Base-by-base conservation (phyloP, 805 yeast genomes). In the Cyberlindnera bimundalis region DNA sequence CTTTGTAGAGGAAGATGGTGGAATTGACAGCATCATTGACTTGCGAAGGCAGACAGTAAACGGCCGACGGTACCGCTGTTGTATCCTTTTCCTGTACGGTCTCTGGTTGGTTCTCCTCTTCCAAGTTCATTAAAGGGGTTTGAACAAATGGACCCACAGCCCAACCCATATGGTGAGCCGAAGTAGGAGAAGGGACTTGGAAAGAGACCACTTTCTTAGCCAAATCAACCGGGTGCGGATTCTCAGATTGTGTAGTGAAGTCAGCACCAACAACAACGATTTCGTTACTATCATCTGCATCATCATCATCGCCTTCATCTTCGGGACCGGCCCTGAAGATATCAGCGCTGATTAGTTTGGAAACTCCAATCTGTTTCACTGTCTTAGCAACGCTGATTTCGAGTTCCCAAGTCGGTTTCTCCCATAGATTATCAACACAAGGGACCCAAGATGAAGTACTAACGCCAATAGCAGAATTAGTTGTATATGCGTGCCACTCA, bases 381-480 rank as follows among this genome's bases (percentile, higher is more conserved):
- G 91, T 81, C 52, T 86, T 75, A 0, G 97, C 96, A 3, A 88
- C 79, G 46, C 81, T 78, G n/a, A 93, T 68, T 56, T 87, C 95
- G 9, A 93, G 59, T 47, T 89, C 89, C 98, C 98, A 93, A 1
- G 96, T 84, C 31, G 85, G 83, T 46, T 87, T 76, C 52, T 89
- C 96, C 76, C 90, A 83, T 24, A 89, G 61, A 33, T 83, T 85
- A 49, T 93, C 97, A 6, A 93, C 73, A 58, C 99, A 93, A 0
- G 99, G 99, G 35, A 93, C 84, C 99, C 99, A 93, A n/a, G 89
- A 83, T 2, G 96, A 86, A 0, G 98, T 85, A 13, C 93, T 78
- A 4, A 84, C 72, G 14, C 88, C 87, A 33, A 81, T 63, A 21
- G 87, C 89, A 5, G 86, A 72, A 55, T 91, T 90, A 2, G 78